Conservation (phyloP, 73 alveolate genomes). For the Uronychia binucleata region DNA sequence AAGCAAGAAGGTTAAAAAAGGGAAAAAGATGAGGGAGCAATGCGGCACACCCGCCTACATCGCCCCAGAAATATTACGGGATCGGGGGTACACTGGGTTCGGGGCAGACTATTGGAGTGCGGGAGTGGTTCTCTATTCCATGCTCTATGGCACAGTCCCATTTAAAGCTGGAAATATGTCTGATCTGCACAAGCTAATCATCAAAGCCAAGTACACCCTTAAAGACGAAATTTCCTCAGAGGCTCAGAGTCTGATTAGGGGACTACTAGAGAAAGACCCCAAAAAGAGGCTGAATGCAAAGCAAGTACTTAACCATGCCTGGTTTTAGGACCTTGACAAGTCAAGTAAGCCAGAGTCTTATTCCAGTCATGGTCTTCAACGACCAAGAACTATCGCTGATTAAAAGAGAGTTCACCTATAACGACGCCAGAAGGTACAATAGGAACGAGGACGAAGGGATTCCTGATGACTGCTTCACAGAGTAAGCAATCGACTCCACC, state of each 20-base stretch:
- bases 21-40: conserved; percentile 62
- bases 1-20: conserved; percentile 60
- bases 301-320: conserved; percentile 67
- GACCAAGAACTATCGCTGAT: conserved; percentile 51
- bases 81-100: conserved; percentile 65
- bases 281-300: conserved; percentile 61
- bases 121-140: conserved; percentile 68
- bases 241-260: conserved; percentile 64
- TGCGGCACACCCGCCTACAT: conserved; percentile 80
- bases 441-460: conserved; percentile 56
- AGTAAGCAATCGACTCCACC: conserved; percentile 49
- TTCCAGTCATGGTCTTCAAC: conserved; percentile 28
- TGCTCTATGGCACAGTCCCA: conserved; percentile 73
- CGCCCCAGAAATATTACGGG: conserved; percentile 72
- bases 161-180: conserved; percentile 67
- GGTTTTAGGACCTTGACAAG: conserved; percentile 52
- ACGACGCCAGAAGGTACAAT: conserved; percentile 25
- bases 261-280: conserved; percentile 66
- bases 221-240: conserved; percentile 53
- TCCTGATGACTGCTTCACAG: conserved; percentile 63
- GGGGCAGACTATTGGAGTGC: conserved; percentile 72
- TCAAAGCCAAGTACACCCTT: conserved; percentile 50
- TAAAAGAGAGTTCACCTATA: conserved; percentile 51
- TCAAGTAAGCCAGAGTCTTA: not conserved
- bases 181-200: conserved; percentile 64